Conservation (phyloP, 106 monocot genomes). For the Agapanthus africanus region DNA sequence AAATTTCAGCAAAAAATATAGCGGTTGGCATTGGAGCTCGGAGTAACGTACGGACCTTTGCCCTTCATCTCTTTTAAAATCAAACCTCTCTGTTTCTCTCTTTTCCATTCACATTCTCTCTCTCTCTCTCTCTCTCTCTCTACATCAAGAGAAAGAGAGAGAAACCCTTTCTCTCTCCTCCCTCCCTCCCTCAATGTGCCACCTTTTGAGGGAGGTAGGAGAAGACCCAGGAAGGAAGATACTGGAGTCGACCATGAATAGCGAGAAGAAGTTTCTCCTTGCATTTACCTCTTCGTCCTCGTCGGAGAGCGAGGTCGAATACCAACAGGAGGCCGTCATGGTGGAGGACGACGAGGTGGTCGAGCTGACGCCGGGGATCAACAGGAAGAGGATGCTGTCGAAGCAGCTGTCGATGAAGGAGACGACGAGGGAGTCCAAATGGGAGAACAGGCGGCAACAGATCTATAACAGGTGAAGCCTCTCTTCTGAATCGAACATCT, state of each 20-base stretch:
- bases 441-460: constrained; percentile 61
- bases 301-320: background rate
- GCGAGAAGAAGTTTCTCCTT: background rate
- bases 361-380: no score
- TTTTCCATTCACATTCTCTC: background rate
- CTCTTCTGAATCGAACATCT: background rate
- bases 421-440: constrained; percentile 56
- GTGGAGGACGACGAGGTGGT: no score
- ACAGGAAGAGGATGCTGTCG: constrained; percentile 19
- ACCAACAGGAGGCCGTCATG: background rate
- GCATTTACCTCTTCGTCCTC: background rate
- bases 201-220: background rate
- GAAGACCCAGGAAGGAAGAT: background rate
- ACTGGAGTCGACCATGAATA: no score
- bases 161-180: no score
- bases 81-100: no score
- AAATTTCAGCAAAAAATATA: no score
- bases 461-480: constrained; percentile 12
- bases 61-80: no score
- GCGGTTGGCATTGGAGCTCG: constrained; percentile 2
- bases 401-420: constrained; percentile 80
- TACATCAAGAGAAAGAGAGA: background rate
- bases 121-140: background rate
- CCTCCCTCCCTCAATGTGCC: no score
- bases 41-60: constrained; percentile 12